phyloP scores from a whole-genome alignment of 2,329 filamentous ascomycete genomes.

The Xylaria sp. region DNA sequence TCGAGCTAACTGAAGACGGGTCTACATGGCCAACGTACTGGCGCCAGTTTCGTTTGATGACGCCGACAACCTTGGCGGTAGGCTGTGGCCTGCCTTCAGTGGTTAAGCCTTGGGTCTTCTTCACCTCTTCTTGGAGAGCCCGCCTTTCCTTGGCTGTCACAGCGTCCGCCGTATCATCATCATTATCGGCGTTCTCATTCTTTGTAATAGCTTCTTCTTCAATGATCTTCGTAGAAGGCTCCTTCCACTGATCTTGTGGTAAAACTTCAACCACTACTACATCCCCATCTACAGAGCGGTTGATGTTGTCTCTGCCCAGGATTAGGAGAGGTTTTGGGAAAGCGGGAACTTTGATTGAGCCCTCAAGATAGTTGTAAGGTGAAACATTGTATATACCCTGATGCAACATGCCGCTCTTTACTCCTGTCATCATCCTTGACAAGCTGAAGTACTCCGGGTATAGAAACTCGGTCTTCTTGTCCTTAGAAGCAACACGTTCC shows the following conservation, averaged over 20 bases:
- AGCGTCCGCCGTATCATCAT: slow-evolving; percentile 77
- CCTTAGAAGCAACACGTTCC: slow-evolving; percentile 68
- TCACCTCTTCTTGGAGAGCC: slow-evolving; percentile 90
- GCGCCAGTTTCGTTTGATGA: slow-evolving; percentile 95
- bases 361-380: slow-evolving; percentile 97
- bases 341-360: slow-evolving; percentile 84
- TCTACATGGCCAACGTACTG: slow-evolving; percentile 98
- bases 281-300: slow-evolving; percentile 89
- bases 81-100: slow-evolving; percentile 83
- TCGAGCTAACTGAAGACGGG: slow-evolving; percentile 77
- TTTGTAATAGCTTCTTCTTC: slow-evolving; percentile 91
- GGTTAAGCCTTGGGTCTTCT: slow-evolving; percentile 77
- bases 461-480: slow-evolving; percentile 71
- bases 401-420: slow-evolving; percentile 87
- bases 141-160: slow-evolving; percentile 86
- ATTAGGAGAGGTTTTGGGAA: slow-evolving; percentile 90
- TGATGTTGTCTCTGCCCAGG: slow-evolving; percentile 93
- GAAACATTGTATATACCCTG: slow-evolving; percentile 97
- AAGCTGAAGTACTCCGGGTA: slow-evolving; percentile 90
- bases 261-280: slow-evolving; percentile 91
- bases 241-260: slow-evolving; percentile 95
- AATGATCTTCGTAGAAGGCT: slow-evolving; percentile 91
- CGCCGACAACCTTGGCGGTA: slow-evolving; percentile 88
- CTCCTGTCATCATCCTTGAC: slow-evolving; percentile 92
- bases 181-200: slow-evolving; percentile 90